These are phyloP conservation scores for Solanum chiquidenum DNA, from an alignment of 257 asterid genomes.

Conservation along the genomic window DNA sequence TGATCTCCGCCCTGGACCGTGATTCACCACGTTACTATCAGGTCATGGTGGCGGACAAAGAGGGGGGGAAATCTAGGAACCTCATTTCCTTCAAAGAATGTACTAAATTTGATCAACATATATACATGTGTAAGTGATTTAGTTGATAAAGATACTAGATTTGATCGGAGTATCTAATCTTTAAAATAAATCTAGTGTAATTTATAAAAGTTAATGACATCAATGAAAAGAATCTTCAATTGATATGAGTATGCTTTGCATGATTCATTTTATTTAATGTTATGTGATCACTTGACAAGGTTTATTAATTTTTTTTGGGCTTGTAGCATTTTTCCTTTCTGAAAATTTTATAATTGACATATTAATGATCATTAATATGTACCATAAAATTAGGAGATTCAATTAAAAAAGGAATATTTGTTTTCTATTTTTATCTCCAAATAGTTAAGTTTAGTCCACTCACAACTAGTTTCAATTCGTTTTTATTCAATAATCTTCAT, in stretches of 20 bases:
- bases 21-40: background rate
- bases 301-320: no score
- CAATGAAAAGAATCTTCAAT: background rate
- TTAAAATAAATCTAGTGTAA: background rate
- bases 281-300: background rate
- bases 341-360: no score
- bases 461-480: no score
- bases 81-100: slow-evolving; percentile 18
- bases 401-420: no score
- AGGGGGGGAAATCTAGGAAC: background rate
- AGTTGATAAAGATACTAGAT: background rate
- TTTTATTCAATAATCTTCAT: no score
- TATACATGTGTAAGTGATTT: background rate
- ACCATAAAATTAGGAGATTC: no score
- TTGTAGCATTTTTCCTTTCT: no score
- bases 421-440: no score
- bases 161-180: background rate
- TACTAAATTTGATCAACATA: no score
- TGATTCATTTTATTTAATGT: background rate
- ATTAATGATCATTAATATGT: no score
- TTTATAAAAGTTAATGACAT: background rate
- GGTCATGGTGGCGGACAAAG: slow-evolving; percentile 13
- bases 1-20: slow-evolving; percentile 6
- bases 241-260: background rate
- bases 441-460: no score